Evolutionary conservation across 805 yeast species (phyloP), one percentile per base, ranked within the genome.

Genomic region (Metschnikowia picachoensis): DNA sequence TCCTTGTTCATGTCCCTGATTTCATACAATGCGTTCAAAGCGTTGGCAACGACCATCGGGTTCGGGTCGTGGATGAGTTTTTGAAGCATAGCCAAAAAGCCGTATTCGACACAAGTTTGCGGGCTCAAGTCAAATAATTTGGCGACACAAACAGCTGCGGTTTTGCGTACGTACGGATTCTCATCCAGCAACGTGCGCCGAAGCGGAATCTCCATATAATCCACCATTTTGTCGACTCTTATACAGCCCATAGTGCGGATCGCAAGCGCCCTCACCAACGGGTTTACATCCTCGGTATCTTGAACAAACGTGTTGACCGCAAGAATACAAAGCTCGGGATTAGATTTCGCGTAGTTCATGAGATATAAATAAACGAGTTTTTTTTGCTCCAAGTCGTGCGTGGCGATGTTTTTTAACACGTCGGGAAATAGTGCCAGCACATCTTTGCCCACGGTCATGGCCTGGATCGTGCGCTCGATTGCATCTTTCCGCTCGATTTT

Each of bases 191-290:
- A 71, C 1, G 98, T 91, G 57, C 87, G 78, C 52, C 83, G 82
- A 53, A 94, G 72, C 0, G 99, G 99, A 16, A 85, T 83, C 52
- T 89, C 94, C 82, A 94, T 80, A 63, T 94, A 94, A 62, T 92
- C 98, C 36, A 90, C 87, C 82, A 94, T 91, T 65, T 87, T 91
- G 60, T 87, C 95, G 15, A 94, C 98, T 37, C 98, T 74, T 41
- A 94, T 90, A 70, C 97, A 92, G 0, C 99, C 98, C 99, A 94
- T 94, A 11, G 99, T 94, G 60, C 99, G 80, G 49, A 94, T 91
- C 0, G 99, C 98, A 68, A 94, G 78, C 1, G 98, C 96, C 45
- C 98, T 77, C 25, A 94, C 91, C 57, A 95, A 76, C 1, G 99
- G 99, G 61, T 94, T 94, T 41, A 97, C 95, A 64, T 94, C 98